phyloP scores from a whole-genome alignment of 1,284 basidiomycete species.

The Rhodofomes roseus region DNA sequence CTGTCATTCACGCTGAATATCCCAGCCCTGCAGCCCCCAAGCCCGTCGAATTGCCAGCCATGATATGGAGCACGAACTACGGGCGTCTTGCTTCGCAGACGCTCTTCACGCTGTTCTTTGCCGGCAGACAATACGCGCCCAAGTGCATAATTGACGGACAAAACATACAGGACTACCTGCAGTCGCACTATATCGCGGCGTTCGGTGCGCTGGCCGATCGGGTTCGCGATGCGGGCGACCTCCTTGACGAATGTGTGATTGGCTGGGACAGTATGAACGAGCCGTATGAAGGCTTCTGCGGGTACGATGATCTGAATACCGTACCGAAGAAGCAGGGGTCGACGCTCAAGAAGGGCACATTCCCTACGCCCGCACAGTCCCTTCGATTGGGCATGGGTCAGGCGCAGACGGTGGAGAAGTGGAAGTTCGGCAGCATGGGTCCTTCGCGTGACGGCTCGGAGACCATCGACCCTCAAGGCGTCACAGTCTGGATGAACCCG shows the following conservation, averaged over 20 bases:
- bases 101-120: constrained; percentile 93
- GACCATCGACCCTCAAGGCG: constrained; percentile 81
- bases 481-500: constrained; percentile 67
- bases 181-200: constrained; percentile 82
- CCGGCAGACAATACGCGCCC: constrained; percentile 86
- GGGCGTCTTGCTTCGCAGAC: constrained; percentile 86
- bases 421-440: constrained; percentile 79
- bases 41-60: constrained; percentile 78
- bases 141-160: constrained; percentile 87
- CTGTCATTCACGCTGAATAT: constrained; percentile 90
- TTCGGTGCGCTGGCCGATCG: constrained; percentile 73
- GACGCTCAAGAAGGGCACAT: constrained; percentile 80
- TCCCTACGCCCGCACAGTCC: constrained; percentile 84
- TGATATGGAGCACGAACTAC: constrained; percentile 98
- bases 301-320: constrained; percentile 67
- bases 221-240: constrained; percentile 68
- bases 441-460: constrained; percentile 73
- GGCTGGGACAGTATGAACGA: constrained; percentile 99
- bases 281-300: constrained; percentile 85
- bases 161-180: constrained; percentile 95
- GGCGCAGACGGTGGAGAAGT: constrained; percentile 82
- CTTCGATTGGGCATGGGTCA: constrained; percentile 88
- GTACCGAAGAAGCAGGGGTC: constrained; percentile 67
- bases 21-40: constrained; percentile 58
- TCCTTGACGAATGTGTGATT: constrained; percentile 86